Evolutionary conservation across 176 grass and related monocot genomes (phyloP).

Genomic region (Pontederia paniculata): DNA sequence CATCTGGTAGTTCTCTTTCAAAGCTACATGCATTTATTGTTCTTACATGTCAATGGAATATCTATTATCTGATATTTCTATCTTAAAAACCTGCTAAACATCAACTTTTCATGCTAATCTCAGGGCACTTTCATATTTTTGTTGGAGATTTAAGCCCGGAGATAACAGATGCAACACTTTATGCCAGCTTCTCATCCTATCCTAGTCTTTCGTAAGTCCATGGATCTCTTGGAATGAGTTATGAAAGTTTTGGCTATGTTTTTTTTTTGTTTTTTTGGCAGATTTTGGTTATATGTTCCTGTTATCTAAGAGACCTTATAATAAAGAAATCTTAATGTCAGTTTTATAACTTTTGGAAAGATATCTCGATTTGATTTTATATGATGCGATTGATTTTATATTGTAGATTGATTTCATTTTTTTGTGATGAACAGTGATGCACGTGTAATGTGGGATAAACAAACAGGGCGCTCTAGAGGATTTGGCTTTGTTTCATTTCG

Average conservation of each 20-base stretch:
- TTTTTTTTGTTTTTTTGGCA: too few species aligned
- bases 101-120: conserved; percentile 33
- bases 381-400: background rate
- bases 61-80: conserved; percentile 21
- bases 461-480: conserved; percentile 82
- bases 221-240: conserved; percentile 19
- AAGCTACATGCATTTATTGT: background rate
- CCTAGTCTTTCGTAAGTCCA: conserved; percentile 74
- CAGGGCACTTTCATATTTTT: conserved; percentile 92
- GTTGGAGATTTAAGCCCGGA: conserved; percentile 91
- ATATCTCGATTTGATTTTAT: background rate
- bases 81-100: conserved; percentile 5
- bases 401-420: conserved; percentile 21
- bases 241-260: too few species aligned
- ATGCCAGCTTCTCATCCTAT: conserved; percentile 82
- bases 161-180: conserved; percentile 83
- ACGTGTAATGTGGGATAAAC: conserved; percentile 86
- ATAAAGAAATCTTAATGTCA: background rate
- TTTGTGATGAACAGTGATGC: conserved; percentile 38
- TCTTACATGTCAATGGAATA: background rate
- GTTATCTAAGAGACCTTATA: background rate
- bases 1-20: conserved; percentile 38
- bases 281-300: too few species aligned
- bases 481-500: conserved; percentile 88
- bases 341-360: background rate